Evolutionary conservation across 1,139 yeast species (phyloP).

Genomic region (Blastobotrys aristatus): DNA sequence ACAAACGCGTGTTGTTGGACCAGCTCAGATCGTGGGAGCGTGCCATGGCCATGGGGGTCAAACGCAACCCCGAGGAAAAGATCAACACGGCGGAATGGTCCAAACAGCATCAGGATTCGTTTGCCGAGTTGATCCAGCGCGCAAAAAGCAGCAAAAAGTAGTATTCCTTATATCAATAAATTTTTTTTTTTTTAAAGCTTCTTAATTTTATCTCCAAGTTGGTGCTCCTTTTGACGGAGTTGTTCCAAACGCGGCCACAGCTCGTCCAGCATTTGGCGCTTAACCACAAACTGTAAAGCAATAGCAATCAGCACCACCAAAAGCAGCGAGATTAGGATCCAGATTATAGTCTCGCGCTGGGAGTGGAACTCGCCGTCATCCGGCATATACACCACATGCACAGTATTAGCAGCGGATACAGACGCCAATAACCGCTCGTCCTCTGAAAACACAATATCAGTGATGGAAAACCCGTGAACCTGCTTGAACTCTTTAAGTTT

Average conservation of each 20-base stretch:
- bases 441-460: conserved; percentile 66
- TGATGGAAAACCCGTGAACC: conserved; percentile 77
- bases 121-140: conserved; percentile 32
- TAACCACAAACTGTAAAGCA: conserved; percentile 38
- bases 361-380: conserved; percentile 41
- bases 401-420: conserved; percentile 75
- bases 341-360: conserved; percentile 42
- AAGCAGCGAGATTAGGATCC: conserved; percentile 45
- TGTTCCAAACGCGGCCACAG: neutral
- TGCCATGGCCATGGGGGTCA: conserved; percentile 7
- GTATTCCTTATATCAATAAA: neutral
- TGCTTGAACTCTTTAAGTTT: conserved; percentile 49
- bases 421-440: conserved; percentile 66
- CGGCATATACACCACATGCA: conserved; percentile 60
- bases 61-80: conserved; percentile 12
- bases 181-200: neutral
- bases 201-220: neutral
- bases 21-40: conserved; percentile 67
- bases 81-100: conserved; percentile 49
- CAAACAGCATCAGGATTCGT: conserved; percentile 46
- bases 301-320: conserved; percentile 40
- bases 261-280: conserved; percentile 37
- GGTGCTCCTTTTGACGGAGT: neutral
- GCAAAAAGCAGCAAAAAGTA: neutral
- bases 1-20: conserved; percentile 49